Evolutionary conservation across 2,329 filamentous ascomycete genomes (phyloP).

Genomic region (Aspergillus pseudotamarii): DNA sequence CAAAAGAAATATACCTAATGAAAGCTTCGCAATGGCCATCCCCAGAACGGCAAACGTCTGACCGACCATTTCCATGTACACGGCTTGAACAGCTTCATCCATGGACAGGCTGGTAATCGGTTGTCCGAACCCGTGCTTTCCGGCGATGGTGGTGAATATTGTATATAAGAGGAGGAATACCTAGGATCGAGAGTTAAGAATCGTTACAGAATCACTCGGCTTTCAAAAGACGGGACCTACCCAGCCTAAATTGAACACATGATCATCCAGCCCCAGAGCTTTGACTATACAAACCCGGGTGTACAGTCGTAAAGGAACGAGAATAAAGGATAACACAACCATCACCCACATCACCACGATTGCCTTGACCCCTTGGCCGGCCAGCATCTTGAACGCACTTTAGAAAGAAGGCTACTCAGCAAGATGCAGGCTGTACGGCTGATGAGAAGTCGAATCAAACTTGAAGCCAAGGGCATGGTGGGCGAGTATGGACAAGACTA

Average conservation of each 20-base stretch:
- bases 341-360: constrained; percentile 30
- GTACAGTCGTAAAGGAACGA: constrained; percentile 29
- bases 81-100: constrained; percentile 29
- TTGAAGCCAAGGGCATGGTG: background rate
- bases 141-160: constrained; percentile 34
- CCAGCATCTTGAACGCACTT: constrained; percentile 13
- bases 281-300: constrained; percentile 31
- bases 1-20: constrained; percentile 44
- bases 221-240: constrained; percentile 18
- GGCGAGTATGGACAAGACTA: background rate
- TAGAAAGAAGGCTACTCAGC: background rate
- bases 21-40: constrained; percentile 45
- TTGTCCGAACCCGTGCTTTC: constrained; percentile 40
- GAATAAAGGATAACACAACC: constrained; percentile 24
- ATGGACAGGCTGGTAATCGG: constrained; percentile 24
- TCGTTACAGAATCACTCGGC: background rate
- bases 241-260: constrained; percentile 34
- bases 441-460: background rate
- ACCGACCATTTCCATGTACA: constrained; percentile 26
- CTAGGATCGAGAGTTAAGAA: constrained; percentile 7
- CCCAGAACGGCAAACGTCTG: constrained; percentile 43
- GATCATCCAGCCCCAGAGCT: constrained; percentile 42
- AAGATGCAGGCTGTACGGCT: background rate
- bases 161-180: constrained; percentile 32
- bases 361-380: constrained; percentile 18